These are phyloP conservation scores for Neopestalotiopsis sp. DNA, from an alignment of 2,329 filamentous ascomycete genomes.

Conservation along the genomic window DNA sequence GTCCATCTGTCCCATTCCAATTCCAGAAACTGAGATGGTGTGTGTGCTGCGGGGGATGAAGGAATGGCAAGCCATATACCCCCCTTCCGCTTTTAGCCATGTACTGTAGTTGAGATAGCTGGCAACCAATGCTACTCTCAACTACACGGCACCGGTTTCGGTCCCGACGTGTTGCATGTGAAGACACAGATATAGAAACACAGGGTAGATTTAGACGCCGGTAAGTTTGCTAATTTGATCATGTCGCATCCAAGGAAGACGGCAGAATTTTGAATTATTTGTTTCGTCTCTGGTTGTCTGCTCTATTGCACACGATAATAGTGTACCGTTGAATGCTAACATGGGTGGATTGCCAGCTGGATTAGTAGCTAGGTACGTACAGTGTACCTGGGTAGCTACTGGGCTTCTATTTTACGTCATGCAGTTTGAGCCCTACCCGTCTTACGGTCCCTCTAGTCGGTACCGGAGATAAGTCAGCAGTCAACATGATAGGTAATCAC, in stretches of 20 bases:
- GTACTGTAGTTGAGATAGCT: not conserved
- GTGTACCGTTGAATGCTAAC: too few species aligned
- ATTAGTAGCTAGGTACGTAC: not conserved
- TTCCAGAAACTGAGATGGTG: not conserved
- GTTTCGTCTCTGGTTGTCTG: too few species aligned
- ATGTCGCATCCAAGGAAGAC: too few species aligned
- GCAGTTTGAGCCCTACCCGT: constrained; percentile 12
- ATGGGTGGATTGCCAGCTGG: too few species aligned
- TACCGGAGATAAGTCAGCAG: constrained; percentile 4
- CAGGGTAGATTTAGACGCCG: too few species aligned
- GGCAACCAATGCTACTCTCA: too few species aligned
- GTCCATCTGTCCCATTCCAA: not conserved
- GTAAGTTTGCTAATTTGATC: too few species aligned
- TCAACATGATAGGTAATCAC: not conserved
- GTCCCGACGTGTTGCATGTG: too few species aligned
- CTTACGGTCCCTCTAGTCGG: not conserved
- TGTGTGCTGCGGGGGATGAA: not conserved
- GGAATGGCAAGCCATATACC: not conserved
- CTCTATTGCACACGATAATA: not conserved
- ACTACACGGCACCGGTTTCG: too few species aligned
- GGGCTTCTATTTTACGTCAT: not conserved
- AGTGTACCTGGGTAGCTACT: not conserved
- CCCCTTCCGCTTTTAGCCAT: not conserved
- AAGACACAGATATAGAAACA: too few species aligned
- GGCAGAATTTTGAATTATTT: too few species aligned